These are phyloP conservation scores for Discostella stelligera DNA, from an alignment of 352 stramenopile species.

Conservation along the genomic window DNA sequence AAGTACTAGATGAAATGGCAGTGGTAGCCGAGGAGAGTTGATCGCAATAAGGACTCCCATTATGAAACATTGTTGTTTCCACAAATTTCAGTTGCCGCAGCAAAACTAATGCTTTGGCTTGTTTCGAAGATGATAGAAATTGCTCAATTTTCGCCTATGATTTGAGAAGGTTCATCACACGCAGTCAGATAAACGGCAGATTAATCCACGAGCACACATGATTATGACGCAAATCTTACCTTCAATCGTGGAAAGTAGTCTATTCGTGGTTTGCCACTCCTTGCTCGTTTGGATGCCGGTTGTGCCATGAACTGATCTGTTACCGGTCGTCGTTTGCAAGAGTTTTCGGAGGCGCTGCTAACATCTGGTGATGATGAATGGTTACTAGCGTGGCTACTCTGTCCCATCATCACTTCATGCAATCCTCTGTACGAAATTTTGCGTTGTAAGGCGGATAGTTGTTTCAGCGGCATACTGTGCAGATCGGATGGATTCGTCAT, in stretches of 20 bases:
- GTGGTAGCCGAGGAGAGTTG: constrained; percentile 33
- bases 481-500: neutral
- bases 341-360: constrained; percentile 29
- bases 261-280: constrained; percentile 69
- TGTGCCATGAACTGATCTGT: constrained; percentile 39
- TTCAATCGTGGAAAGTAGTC: constrained; percentile 74
- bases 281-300: constrained; percentile 69
- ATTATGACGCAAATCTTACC: constrained; percentile 30
- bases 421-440: constrained; percentile 69
- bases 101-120: constrained; percentile 65
- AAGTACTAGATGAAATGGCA: constrained; percentile 12
- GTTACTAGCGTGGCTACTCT: constrained; percentile 3
- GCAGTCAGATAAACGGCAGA: neutral
- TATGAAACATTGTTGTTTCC: constrained; percentile 71
- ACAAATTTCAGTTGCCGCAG: constrained; percentile 77
- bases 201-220: constrained; percentile 1
- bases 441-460: constrained; percentile 48
- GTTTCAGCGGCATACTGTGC: constrained; percentile 18
- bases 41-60: constrained; percentile 62
- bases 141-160: constrained; percentile 61
- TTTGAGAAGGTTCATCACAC: constrained; percentile 15
- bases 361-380: constrained; percentile 24
- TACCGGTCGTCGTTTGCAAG: constrained; percentile 32
- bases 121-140: constrained; percentile 56
- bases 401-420: constrained; percentile 26